Percentiles rank a stretch among this genome's conserved stretches.
phyloP scores from a whole-genome alignment of 2,329 filamentous ascomycete genomes.

The Fusarium sp. region DNA sequence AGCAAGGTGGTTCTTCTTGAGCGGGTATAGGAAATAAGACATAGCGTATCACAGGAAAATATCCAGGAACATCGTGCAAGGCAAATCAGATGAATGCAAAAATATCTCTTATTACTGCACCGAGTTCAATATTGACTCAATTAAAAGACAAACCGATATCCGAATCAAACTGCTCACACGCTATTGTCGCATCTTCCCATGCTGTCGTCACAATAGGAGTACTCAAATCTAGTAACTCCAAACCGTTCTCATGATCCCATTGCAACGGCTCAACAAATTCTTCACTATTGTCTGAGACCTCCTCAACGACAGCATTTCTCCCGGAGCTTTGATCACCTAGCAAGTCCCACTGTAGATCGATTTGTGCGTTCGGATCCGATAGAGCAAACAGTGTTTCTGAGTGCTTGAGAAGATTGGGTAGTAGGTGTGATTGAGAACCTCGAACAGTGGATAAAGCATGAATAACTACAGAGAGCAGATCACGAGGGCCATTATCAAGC shows the following conservation, averaged over 20 bases:
- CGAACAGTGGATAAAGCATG: constrained; percentile 44
- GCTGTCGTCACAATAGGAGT: constrained; percentile 11
- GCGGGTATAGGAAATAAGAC: constrained; percentile 15
- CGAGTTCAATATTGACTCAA: neutral
- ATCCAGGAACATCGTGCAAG: too few species aligned
- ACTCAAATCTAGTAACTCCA: constrained; percentile 32
- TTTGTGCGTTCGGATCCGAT: constrained; percentile 27
- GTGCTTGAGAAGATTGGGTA: constrained; percentile 47
- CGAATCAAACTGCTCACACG: constrained; percentile 11
- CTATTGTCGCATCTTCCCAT: constrained; percentile 14
- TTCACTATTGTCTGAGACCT: constrained; percentile 17
- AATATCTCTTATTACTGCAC: too few species aligned
- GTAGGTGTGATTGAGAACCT: constrained; percentile 46
- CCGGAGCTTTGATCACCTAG: neutral
- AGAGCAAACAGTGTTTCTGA: constrained; percentile 34
- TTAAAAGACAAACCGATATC: constrained; percentile 1
- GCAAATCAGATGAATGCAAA: too few species aligned
- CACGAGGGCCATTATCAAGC: constrained; percentile 47
- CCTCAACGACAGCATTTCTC: constrained; percentile 17
- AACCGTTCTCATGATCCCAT: constrained; percentile 9
- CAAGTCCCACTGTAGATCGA: constrained; percentile 24
- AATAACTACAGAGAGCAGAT: constrained; percentile 48
- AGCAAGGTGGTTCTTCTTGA: constrained; percentile 69
- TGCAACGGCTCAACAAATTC: neutral
- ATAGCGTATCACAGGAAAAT: too few species aligned